Evolutionary conservation across 2,329 filamentous ascomycete species (phyloP), one percentile per base, ranked within the genome.

Genomic region (Arthrobotrys megalospora): DNA sequence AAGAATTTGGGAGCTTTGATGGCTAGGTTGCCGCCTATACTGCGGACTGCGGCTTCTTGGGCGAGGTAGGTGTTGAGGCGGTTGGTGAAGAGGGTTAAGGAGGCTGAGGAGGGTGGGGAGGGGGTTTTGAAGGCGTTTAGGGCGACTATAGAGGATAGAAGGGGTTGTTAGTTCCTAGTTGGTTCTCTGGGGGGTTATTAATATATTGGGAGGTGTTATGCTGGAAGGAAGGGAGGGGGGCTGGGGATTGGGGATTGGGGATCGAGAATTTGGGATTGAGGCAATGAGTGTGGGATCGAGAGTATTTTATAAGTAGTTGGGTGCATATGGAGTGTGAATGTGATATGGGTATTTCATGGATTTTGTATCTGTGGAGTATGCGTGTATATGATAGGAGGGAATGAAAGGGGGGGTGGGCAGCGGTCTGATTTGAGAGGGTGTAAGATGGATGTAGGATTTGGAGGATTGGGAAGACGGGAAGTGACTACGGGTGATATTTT

Each of bases 1-100:
- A 90, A 90, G 86, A 90, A 90, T 83, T 90, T 90, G 79, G 89
- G 89, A 4, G 88, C 87, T 83, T 90, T 90, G 83, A 90, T 87
- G 1, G 85, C 87, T 16, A 90, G 83, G 69, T 81, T 85, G 1
- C 88, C 89, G 8, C 85, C 87, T 6, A 86, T 86, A 21, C 86
- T 88, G 19, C 89, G 85, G 60, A 90, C 84, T 0, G 88, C 89
- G 0, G 87, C 88, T 83, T 90, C 89, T 3, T 89, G 90, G 0
- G 89, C 89, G 2, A 88, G 83, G 81, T 90, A 90, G 8, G 87
- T 86, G 81, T 89, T 86, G 50, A 90, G 85, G 79, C 85, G 82
- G 81, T 88, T 84, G 82, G 89, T 85, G 84, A 90, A 89, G 19
- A 83, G 83, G 4, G 84, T 82, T 12, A 90, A 85, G 81, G 90